These are phyloP conservation scores for Hibiscus tridactylites DNA, from an alignment of 345 rosid genomes.

Conservation along the genomic window DNA sequence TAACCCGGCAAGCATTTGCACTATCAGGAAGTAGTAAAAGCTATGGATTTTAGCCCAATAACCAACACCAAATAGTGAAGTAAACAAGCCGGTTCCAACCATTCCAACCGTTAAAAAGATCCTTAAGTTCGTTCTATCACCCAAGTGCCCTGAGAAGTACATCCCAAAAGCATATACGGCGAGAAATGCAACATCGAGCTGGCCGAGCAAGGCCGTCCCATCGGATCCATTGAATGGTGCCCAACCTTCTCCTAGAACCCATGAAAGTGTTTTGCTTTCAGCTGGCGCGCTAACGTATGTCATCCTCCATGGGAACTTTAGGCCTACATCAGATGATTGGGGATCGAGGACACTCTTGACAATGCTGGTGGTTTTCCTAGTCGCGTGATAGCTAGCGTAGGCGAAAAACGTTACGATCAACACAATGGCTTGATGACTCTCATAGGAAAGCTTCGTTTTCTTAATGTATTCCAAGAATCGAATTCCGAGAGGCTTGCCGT, in stretches of 20 bases:
- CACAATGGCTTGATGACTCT: slow-evolving; percentile 64
- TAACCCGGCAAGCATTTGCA: slow-evolving; percentile 75
- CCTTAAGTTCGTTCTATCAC: slow-evolving; percentile 81
- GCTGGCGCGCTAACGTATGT: slow-evolving; percentile 18
- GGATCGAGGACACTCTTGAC: slow-evolving; percentile 94
- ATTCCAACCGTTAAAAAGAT: slow-evolving; percentile 72
- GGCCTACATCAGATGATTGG: slow-evolving; percentile 28
- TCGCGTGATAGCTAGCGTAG: slow-evolving; percentile 72
- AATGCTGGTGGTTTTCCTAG: slow-evolving; percentile 85
- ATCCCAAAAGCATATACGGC: slow-evolving; percentile 70
- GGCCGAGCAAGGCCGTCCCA: slow-evolving; percentile 77
- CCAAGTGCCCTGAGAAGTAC: slow-evolving; percentile 88
- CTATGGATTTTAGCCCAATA: slow-evolving; percentile 72
- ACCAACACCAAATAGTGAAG: slow-evolving; percentile 72
- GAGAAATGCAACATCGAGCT: slow-evolving; percentile 80
- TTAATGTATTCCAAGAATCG: slow-evolving; percentile 40
- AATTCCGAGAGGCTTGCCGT: slow-evolving; percentile 61
- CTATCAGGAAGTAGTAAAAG: slow-evolving; percentile 56
- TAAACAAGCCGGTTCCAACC: slow-evolving; percentile 81
- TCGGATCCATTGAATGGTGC: slow-evolving; percentile 65
- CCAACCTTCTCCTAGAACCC: slow-evolving; percentile 64
- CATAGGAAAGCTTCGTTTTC: slow-evolving; percentile 49
- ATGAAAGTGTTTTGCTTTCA: slow-evolving; percentile 17
- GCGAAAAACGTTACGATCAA: slow-evolving; percentile 76
- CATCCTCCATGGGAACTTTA: slow-evolving; percentile 30